A percentile compares a stretch with the other conserved stretches of the same genome.
These are phyloP conservation scores for Prosopis cineraria DNA, from an alignment of 306 rosid genomes.

Conservation along the genomic window DNA sequence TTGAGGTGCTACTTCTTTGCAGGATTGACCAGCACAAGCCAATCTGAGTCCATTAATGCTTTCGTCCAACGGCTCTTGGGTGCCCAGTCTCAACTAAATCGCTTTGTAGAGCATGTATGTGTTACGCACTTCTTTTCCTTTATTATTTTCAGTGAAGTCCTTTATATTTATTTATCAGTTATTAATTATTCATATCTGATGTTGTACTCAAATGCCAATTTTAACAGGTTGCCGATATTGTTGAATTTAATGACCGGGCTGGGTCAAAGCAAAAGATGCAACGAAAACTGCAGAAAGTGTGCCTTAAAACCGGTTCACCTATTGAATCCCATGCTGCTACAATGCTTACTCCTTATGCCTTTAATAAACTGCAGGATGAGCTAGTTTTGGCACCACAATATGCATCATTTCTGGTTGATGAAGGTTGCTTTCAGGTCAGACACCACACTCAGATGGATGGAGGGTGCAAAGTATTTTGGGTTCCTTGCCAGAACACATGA, in stretches of 20 bases:
- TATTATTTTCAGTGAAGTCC: not conserved
- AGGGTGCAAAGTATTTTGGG: constrained; percentile 77
- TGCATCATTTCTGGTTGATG: constrained; percentile 69
- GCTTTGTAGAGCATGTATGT: constrained; percentile 65
- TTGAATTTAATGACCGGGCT: constrained; percentile 66
- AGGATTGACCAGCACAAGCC: constrained; percentile 64
- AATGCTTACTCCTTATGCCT: constrained; percentile 75
- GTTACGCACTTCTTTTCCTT: constrained; percentile 28
- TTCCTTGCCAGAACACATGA: constrained; percentile 81
- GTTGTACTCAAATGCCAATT: constrained; percentile 17
- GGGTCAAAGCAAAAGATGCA: constrained; percentile 78
- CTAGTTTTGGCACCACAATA: constrained; percentile 84
- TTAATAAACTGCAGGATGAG: constrained; percentile 82
- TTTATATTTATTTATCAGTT: constrained; percentile 12
- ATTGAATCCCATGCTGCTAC: constrained; percentile 86
- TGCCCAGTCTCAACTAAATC: constrained; percentile 68
- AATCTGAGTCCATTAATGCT: constrained; percentile 60
- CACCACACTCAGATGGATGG: constrained; percentile 84
- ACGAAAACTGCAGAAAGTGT: constrained; percentile 63
- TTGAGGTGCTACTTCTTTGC: constrained; percentile 80
- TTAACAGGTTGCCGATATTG: constrained; percentile 62
- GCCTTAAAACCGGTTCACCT: constrained; percentile 88
- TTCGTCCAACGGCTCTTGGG: constrained; percentile 79
- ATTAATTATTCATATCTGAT: not conserved
- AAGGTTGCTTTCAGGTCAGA: constrained; percentile 81